Evolutionary conservation across 164 flowering plant species (phyloP), one percentile per base, ranked within the genome.

Genomic region (Chimonanthus salicifolius): DNA sequence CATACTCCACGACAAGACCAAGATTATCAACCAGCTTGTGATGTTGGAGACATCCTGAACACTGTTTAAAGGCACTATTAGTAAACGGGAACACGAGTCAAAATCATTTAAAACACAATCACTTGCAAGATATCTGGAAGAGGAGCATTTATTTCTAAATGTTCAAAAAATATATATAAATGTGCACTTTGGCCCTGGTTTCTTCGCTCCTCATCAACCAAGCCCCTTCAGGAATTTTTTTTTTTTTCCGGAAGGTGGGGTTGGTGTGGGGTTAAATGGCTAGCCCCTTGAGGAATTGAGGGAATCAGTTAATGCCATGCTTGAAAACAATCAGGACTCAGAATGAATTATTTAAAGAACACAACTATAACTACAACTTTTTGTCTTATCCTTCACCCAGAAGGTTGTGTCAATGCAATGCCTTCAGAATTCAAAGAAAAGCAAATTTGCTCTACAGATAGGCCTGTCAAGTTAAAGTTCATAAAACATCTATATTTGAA

Each of bases 21-120:
- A 94, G 94, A 80, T 96, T 96, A 83, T 96, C 99, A 49, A 89
- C 92, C 74, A 96, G 83, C 78, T 88, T 89, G 89, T 96, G 98
- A 84, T 92, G 88, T 82, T 78, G 86, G 54, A 82, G 86, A 83
- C 98, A 96, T 51, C 97, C 99, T 84, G 97, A 87, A 81, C 97
- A 95, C 97, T 92, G 84, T 74, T 73, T 62, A 71, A 11, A 67
- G 33, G 6, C 45, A 18, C 62, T 48, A 66, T 66, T 66, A 46
- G 46, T 45, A 45, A 7, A 44, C 7, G 15, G 3, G 15, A 44
- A 54, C 60, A 54, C 60, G 4, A 51, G 15, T 10, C 13, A 54
- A 6, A 54, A 15, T 54, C 16, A 54, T 5, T 13, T n/a, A 9
- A 3, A n/a, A 54, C 8, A 54, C 60, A 54, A 54, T 11, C 16